Conservation (phyloP, 108 stramenopile genomes). For the Skeletonema potamos region DNA sequence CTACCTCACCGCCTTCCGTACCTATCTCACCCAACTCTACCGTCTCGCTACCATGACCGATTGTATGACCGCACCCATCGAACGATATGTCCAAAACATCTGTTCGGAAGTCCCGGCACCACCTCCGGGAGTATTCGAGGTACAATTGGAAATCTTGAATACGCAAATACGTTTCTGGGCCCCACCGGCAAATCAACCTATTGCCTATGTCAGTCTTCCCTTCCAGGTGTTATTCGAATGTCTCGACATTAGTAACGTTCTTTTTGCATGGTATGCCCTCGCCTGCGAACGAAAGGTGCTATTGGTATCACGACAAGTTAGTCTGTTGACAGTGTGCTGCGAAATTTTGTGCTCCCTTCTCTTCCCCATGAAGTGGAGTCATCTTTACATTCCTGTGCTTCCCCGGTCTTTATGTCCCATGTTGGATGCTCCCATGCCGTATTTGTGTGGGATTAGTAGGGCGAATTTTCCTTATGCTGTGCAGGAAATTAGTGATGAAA, state of each 20-base stretch:
- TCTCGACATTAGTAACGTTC: slow-evolving; percentile 74
- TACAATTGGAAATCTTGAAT: slow-evolving; percentile 67
- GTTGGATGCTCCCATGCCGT: slow-evolving; percentile 89
- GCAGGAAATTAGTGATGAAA: slow-evolving; percentile 67
- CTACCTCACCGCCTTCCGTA: slow-evolving; percentile 86
- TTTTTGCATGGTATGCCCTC: slow-evolving; percentile 73
- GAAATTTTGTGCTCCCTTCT: slow-evolving; percentile 89
- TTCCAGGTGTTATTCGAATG: slow-evolving; percentile 89
- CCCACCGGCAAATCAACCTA: slow-evolving; percentile 89
- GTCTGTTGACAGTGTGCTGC: slow-evolving; percentile 78
- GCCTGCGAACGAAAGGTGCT: slow-evolving; percentile 86
- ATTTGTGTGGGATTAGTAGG: slow-evolving; percentile 77
- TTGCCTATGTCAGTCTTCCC: slow-evolving; percentile 91
- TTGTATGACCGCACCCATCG: slow-evolving; percentile 91
- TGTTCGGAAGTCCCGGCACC: slow-evolving; percentile 94
- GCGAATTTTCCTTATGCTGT: slow-evolving; percentile 73
- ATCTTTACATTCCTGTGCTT: slow-evolving; percentile 83
- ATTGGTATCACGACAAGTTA: slow-evolving; percentile 41
- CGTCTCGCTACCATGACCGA: slow-evolving; percentile 84
- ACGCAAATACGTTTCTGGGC: slow-evolving; percentile 81
- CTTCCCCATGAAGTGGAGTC: slow-evolving; percentile 94
- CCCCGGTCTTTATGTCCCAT: slow-evolving; percentile 77
- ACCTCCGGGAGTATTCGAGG: slow-evolving; percentile 90
- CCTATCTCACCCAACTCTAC: slow-evolving; percentile 90
- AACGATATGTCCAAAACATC: slow-evolving; percentile 93